Base-by-base conservation (phyloP, 192 early-diverging fungal genomes). In the Entomortierella beljakovae region DNA sequence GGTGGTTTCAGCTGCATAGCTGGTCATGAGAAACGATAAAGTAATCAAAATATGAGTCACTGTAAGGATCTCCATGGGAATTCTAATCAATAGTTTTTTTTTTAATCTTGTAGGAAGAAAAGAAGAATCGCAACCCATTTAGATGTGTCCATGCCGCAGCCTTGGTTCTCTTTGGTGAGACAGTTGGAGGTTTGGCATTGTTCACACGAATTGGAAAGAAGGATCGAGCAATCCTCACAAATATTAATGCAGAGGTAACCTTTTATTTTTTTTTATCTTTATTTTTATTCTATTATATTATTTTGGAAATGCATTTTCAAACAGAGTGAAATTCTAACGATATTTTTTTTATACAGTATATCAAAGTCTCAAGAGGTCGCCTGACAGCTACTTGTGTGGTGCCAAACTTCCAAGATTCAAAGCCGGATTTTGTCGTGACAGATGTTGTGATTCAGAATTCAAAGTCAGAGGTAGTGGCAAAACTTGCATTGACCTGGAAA, bases 141-240 rank as follows among this genome's bases (percentile, higher is more conserved):
- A 79, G 81, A 26, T 70, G 81, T 35, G 82, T 85, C 37, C 85
- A 87, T 50, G 79, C 87, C 15, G 79, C 73, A 2, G 84, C 87
- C 0, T 56, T 88, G 26, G 80, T 77, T 26, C 84, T 82, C 26
- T 85, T 88, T 74, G 85, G 81, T 3, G 85, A 87, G 59, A 85
- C 82, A 9, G 61, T 84, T 0, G 84, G 82, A 15, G 82, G 71
- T 37, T 58, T 88, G 20, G 83, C 87, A 2, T 54, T 85, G 10
- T 61, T 85, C 25, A 82, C 76, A 20, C 63, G 59, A 5, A 53
- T 88, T 22, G 66, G 65, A 11, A 74, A 75, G 26, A 84, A 88
- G 33, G 82, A 85, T 62, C 59, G 80, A 35, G 85, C 82, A 7
- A 85, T 84, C 28, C 35, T 84, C 0, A 72, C 65, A 16, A 70